These are phyloP conservation scores for Trichoderma virens DNA, from an alignment of 495 filamentous ascomycete species.

Conservation along the genomic window DNA sequence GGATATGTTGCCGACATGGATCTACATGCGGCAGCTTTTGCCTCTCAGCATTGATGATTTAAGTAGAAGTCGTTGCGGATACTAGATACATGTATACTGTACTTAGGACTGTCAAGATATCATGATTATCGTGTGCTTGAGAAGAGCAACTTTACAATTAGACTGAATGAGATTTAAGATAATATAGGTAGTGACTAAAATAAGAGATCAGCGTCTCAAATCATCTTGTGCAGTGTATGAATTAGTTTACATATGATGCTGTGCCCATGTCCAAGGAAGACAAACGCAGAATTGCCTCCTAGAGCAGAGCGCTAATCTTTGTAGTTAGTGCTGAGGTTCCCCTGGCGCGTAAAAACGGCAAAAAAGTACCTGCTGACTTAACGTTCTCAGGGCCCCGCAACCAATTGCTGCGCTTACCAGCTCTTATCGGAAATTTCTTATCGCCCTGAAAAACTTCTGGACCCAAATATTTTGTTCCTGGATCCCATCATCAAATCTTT, in stretches of 20 bases:
- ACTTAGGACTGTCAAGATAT: no score
- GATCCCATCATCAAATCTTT: not conserved
- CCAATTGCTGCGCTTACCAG: not conserved
- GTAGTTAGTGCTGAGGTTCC: not conserved
- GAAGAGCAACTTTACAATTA: not conserved
- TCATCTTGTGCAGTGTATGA: no score
- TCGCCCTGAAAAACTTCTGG: not conserved
- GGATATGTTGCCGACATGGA: constrained; percentile 1
- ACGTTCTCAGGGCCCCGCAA: not conserved
- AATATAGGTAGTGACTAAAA: no score
- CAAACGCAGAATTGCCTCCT: no score
- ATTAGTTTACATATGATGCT: no score
- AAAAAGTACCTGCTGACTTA: not conserved
- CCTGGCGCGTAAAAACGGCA: no score
- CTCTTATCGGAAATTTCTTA: constrained; percentile 5
- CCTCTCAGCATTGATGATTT: not conserved
- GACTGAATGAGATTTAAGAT: no score
- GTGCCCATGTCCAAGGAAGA: no score
- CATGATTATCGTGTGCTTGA: no score
- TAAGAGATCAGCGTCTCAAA: no score
- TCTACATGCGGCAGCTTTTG: not conserved
- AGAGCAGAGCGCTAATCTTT: no score
- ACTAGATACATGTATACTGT: not conserved
- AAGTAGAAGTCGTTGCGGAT: not conserved
- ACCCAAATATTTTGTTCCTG: not conserved